These are phyloP conservation scores for Boletus fagicola DNA, from an alignment of 768 basidiomycete genomes.

Conservation along the genomic window DNA sequence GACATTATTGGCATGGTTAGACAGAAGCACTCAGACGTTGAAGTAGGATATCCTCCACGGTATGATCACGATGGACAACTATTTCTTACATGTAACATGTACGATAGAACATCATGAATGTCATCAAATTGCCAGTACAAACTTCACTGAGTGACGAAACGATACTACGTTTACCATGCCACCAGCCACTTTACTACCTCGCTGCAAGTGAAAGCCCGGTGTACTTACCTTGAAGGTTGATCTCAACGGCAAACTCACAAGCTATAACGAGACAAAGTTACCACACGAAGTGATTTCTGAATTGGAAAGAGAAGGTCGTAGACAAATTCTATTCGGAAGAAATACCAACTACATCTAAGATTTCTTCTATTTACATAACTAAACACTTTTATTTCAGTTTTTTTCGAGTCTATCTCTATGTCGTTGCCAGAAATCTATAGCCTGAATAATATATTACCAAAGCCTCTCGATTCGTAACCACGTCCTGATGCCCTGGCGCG, in stretches of 20 bases:
- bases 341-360: not conserved
- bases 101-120: not conserved
- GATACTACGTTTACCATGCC: no score
- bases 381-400: not conserved
- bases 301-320: not conserved
- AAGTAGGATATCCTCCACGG: no score
- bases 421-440: slow-evolving; percentile 4
- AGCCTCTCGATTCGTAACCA: slow-evolving; percentile 9
- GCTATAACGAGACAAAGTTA: not conserved
- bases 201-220: not conserved
- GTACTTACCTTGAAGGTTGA: not conserved
- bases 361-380: slow-evolving; percentile 1
- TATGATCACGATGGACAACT: no score
- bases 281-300: not conserved
- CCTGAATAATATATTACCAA: slow-evolving; percentile 23
- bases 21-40: no score
- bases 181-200: no score
- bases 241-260: not conserved
- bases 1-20: no score
- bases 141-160: not conserved
- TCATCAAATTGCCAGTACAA: not conserved
- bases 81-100: no score
- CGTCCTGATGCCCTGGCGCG: slow-evolving; percentile 22
- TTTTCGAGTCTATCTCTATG: slow-evolving; percentile 11
- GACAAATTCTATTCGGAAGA: not conserved